Evolutionary conservation across 768 basidiomycete species (phyloP).

Genomic region (Pleurotus djamor): DNA sequence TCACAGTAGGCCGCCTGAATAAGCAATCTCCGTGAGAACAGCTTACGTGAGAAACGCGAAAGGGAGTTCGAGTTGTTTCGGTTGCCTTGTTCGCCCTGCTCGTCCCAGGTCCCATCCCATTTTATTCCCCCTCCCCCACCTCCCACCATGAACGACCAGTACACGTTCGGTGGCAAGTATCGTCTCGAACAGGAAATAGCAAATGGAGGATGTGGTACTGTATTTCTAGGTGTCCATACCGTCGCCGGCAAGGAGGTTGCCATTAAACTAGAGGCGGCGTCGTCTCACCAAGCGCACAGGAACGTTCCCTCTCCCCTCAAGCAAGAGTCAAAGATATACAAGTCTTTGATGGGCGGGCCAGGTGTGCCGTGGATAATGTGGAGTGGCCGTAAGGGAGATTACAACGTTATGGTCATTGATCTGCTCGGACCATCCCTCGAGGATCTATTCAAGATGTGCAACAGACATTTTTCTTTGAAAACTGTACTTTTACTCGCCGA

Average conservation of each 20-base stretch:
- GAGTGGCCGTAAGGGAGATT: conserved; percentile 88
- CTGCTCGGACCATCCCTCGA: conserved; percentile 89
- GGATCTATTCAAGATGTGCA: conserved; percentile 86
- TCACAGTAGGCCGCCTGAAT: neutral
- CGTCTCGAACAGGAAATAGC: conserved; percentile 78
- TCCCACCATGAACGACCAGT: conserved; percentile 23
- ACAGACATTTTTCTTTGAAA: conserved; percentile 91
- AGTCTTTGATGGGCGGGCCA: conserved; percentile 83
- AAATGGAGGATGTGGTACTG: conserved; percentile 81
- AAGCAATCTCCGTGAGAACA: neutral
- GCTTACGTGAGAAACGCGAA: conserved; percentile 7
- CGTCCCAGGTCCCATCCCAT: neutral
- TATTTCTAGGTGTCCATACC: conserved; percentile 77
- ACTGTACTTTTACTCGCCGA: conserved; percentile 93
- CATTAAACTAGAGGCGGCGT: conserved; percentile 77
- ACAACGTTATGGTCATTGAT: conserved; percentile 98
- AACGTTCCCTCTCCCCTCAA: conserved; percentile 61
- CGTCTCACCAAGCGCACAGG: conserved; percentile 14
- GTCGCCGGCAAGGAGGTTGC: conserved; percentile 83
- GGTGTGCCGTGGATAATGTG: conserved; percentile 93
- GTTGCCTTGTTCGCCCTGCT: neutral
- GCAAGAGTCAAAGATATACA: conserved; percentile 91
- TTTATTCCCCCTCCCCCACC: neutral
- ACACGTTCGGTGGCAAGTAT: conserved; percentile 73
- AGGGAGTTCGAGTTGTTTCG: neutral